Conservation (phyloP, 1,284 basidiomycete species). For the Pyrrhoderma noxium region DNA sequence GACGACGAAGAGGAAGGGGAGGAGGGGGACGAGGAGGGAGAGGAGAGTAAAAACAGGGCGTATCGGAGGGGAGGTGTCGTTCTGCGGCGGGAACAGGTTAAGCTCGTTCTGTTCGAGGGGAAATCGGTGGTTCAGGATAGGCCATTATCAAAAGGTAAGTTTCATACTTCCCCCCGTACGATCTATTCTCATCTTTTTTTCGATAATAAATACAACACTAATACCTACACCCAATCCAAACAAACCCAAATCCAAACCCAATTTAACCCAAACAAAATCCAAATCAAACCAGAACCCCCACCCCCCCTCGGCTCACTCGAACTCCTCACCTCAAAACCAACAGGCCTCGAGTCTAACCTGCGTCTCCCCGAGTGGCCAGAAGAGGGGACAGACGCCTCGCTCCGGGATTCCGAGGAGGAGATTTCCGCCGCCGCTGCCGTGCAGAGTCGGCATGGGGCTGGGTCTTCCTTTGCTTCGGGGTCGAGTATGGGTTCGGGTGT, state of each 20-base stretch:
- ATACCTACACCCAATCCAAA: too few relatives aligned
- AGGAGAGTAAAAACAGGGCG: background rate
- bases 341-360: conserved; percentile 29
- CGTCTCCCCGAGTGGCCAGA: conserved; percentile 56
- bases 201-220: conserved; percentile 18
- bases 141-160: conserved; percentile 25
- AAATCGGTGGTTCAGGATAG: conserved; percentile 44
- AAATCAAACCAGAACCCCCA: conserved; percentile 28
- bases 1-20: too few relatives aligned
- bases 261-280: too few relatives aligned
- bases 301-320: conserved; percentile 50
- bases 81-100: conserved; percentile 74
- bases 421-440: conserved; percentile 26
- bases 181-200: conserved; percentile 20
- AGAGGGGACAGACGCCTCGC: conserved; percentile 46
- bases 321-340: conserved; percentile 45
- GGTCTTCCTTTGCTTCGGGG: too few relatives aligned
- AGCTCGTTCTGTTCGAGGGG: conserved; percentile 70
- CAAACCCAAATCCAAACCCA: too few relatives aligned
- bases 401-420: conserved; percentile 55
- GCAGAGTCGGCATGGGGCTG: conserved; percentile 25
- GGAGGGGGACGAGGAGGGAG: conserved; percentile 30
- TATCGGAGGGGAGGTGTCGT: conserved; percentile 55
- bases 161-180: conserved; percentile 18
- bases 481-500: too few relatives aligned